phyloP scores from a whole-genome alignment of 768 basidiomycete genomes.

The Rhodotorula graminis region DNA sequence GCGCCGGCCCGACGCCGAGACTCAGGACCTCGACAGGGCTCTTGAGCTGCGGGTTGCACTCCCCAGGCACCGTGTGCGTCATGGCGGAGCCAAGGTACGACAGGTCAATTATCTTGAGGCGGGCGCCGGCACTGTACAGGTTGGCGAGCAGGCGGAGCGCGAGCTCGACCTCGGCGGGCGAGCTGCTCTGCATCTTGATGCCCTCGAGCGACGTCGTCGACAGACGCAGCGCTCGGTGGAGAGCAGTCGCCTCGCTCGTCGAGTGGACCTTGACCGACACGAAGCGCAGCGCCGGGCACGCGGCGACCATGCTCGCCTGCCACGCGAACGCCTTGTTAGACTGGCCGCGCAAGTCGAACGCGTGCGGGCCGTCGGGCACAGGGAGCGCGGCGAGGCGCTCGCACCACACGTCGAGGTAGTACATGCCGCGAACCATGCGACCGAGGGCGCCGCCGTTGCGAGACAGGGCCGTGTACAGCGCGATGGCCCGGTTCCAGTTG shows the following conservation, averaged over 20 bases:
- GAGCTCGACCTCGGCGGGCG: too few relatives aligned
- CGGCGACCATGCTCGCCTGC: background rate
- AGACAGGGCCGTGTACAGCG: background rate
- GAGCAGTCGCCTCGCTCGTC: background rate
- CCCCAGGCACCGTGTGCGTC: too few relatives aligned
- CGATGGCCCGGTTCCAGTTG: background rate
- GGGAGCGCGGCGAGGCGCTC: rapidly evolving
- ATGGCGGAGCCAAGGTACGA: too few relatives aligned
- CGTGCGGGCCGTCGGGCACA: background rate
- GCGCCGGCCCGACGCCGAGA: too few relatives aligned
- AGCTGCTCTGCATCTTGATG: background rate
- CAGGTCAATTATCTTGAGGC: too few relatives aligned
- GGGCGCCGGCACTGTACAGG: too few relatives aligned
- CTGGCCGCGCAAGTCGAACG: background rate
- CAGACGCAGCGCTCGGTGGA: background rate
- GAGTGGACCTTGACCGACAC: background rate
- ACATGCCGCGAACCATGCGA: background rate
- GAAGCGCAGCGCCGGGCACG: background rate
- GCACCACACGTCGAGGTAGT: background rate
- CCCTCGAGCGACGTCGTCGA: background rate
- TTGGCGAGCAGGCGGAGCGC: too few relatives aligned
- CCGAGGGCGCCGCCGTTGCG: background rate
- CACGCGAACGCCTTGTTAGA: background rate
- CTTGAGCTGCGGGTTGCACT: too few relatives aligned
- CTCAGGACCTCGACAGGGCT: too few relatives aligned